phyloP scores from a whole-genome alignment of 2,329 filamentous ascomycete genomes.

The Hymenoscyphus albidus region DNA sequence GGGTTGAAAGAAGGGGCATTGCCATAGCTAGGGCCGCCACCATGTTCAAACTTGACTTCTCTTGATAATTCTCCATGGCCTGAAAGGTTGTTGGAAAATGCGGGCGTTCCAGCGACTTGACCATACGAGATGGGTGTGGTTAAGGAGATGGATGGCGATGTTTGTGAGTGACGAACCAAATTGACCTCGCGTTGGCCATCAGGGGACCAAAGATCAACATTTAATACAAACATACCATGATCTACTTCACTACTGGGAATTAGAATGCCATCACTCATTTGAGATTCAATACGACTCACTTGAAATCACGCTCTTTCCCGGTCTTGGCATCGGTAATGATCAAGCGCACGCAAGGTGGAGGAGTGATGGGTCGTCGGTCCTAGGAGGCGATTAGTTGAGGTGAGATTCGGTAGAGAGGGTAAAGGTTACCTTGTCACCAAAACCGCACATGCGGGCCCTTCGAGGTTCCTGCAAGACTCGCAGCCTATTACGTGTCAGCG shows the following conservation, averaged over 20 bases:
- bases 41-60: conserved; percentile 19
- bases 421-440: conserved; percentile 82
- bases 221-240: conserved; percentile 63
- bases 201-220: conserved; percentile 65
- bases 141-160: conserved; percentile 74
- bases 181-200: conserved; percentile 62
- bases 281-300: conserved; percentile 50
- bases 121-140: conserved; percentile 76
- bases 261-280: conserved; percentile 9
- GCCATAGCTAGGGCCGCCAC: conserved; percentile 17
- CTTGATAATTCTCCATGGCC: conserved; percentile 11
- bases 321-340: conserved; percentile 71
- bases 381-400: conserved; percentile 36
- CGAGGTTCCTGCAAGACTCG: conserved; percentile 86
- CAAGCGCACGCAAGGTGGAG: conserved; percentile 85
- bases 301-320: conserved; percentile 77
- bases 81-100: conserved; percentile 29
- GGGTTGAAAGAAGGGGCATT: conserved; percentile 14
- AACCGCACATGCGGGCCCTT: conserved; percentile 96
- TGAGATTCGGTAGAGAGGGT: neutral
- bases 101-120: conserved; percentile 42
- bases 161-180: conserved; percentile 60
- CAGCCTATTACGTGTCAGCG: conserved; percentile 50
- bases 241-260: conserved; percentile 56
- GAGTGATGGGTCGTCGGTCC: conserved; percentile 94